Percentiles rank a stretch among this genome's conserved stretches.
phyloP scores from a whole-genome alignment of 2,329 filamentous ascomycete species.

The Aspergillus spinulosporus region DNA sequence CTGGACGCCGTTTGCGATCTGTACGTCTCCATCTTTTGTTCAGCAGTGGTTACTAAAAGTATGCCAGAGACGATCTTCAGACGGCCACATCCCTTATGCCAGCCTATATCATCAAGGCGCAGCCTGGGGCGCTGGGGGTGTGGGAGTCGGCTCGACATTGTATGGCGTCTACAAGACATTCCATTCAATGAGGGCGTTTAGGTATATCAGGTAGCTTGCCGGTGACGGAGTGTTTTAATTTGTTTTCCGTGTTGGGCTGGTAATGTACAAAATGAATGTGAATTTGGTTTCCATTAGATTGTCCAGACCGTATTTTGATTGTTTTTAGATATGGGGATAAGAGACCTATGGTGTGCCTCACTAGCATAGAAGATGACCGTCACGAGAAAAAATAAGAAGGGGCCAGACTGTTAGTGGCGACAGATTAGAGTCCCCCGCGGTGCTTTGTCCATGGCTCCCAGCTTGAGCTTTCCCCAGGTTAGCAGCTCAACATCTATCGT shows the following conservation, averaged over 20 bases:
- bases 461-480: conserved; percentile 1
- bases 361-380: background rate
- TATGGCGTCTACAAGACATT: conserved; percentile 15
- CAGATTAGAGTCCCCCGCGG: background rate
- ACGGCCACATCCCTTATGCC: conserved; percentile 9
- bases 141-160: conserved; percentile 12
- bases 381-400: background rate
- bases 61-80: background rate
- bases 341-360: too few species aligned
- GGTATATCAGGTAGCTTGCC: conserved; percentile 10
- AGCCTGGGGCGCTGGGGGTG: conserved; percentile 11
- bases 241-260: too few species aligned
- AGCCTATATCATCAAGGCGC: conserved; percentile 10
- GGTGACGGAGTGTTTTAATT: too few species aligned
- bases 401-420: background rate
- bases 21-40: conserved; percentile 4
- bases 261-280: too few species aligned
- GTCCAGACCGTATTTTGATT: too few species aligned
- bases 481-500: background rate
- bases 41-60: conserved; percentile 4
- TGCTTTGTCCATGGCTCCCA: background rate
- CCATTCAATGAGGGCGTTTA: conserved; percentile 10
- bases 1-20: conserved; percentile 4
- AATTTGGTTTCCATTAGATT: too few species aligned
- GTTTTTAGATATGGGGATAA: too few species aligned